Percentiles rank a stretch among this genome's conserved stretches.
Evolutionary conservation across 23 red algal species (phyloP).

Genomic region (Gracilariopsis chorda): DNA sequence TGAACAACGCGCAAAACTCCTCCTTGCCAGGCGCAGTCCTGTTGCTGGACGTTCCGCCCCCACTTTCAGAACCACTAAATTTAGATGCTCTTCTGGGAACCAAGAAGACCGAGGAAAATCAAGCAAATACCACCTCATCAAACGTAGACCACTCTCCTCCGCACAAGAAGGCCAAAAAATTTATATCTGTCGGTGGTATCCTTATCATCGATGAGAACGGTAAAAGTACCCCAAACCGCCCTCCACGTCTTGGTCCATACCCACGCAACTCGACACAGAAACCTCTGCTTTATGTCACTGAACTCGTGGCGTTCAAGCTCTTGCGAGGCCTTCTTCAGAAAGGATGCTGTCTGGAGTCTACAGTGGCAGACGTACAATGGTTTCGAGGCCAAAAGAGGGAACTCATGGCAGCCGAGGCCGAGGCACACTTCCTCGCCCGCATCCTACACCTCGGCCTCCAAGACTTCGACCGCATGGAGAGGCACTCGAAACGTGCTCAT

Average conservation of each 20-base stretch:
- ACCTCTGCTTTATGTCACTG: not conserved
- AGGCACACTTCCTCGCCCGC: not conserved
- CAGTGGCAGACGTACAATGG: not conserved
- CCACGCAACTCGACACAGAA: not conserved
- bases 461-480: not conserved
- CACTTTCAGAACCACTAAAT: not conserved
- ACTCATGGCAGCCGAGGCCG: not conserved
- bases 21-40: not conserved
- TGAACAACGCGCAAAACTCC: not conserved
- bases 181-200: not conserved
- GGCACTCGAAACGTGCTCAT: not conserved
- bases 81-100: not conserved
- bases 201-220: not conserved
- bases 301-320: not conserved
- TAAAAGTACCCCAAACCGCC: not conserved
- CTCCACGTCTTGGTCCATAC: not conserved
- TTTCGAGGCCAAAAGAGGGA: not conserved
- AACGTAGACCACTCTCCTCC: not conserved
- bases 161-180: too few species aligned
- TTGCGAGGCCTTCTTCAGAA: not conserved
- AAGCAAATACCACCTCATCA: not conserved
- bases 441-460: not conserved
- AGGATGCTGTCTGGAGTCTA: not conserved
- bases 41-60: not conserved
- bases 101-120: not conserved